Conservation (phyloP, 2,329 filamentous ascomycete species). For the Cladorrhinum sp. region DNA sequence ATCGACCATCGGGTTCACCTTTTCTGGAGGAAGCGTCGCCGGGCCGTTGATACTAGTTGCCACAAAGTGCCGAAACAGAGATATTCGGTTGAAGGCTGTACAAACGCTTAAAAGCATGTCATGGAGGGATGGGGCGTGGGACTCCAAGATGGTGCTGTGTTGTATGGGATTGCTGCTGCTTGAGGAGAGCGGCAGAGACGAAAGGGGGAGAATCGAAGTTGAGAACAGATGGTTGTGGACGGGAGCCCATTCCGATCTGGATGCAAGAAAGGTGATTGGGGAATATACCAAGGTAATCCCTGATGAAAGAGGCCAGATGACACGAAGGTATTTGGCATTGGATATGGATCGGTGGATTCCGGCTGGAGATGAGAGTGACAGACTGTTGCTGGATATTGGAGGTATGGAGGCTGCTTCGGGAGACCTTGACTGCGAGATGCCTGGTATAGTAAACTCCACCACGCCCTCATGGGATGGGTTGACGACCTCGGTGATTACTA, state of each 20-base stretch:
- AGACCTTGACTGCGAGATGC: neutral
- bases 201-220: neutral
- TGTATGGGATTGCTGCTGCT: neutral
- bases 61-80: slow-evolving; percentile 1
- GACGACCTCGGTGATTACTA: neutral
- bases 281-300: slow-evolving; percentile 1
- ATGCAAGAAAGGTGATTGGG: neutral
- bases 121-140: slow-evolving; percentile 4
- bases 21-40: neutral
- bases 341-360: slow-evolving; percentile 4
- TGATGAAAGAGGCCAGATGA: neutral
- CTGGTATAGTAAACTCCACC: too few species aligned
- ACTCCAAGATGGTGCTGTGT: neutral
- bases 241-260: neutral
- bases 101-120: neutral
- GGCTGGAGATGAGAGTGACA: neutral
- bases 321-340: slow-evolving; percentile 1
- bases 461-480: slow-evolving; percentile 6
- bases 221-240: slow-evolving; percentile 6
- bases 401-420: neutral
- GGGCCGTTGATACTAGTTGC: neutral
- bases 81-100: neutral
- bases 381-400: neutral
- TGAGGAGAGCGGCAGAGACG: neutral
- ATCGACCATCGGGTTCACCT: neutral